phyloP scores from a whole-genome alignment of 768 basidiomycete genomes.

The Paxillus involutus region DNA sequence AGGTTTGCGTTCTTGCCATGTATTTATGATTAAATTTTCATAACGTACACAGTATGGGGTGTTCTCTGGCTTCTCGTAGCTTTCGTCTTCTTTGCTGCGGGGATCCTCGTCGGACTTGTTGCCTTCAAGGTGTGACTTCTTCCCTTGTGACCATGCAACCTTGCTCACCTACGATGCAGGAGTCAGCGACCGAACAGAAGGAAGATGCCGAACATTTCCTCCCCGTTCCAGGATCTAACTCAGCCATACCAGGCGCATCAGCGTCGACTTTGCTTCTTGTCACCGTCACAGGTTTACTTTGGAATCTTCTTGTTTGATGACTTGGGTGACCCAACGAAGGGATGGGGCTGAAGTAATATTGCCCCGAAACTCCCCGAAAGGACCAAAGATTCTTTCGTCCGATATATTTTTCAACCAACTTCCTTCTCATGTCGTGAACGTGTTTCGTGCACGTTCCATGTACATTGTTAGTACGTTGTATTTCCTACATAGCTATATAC shows the following conservation, averaged over 20 bases:
- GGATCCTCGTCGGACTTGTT: slow-evolving; percentile 74
- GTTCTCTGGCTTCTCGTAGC: slow-evolving; percentile 83
- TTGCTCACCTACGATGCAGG: slow-evolving; percentile 33
- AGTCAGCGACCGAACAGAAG: slow-evolving; percentile 59
- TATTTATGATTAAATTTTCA: neutral
- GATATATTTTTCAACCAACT: neutral
- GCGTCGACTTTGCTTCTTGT: slow-evolving; percentile 23
- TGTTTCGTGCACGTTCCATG: neutral
- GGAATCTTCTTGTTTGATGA: slow-evolving; percentile 21
- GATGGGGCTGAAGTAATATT: neutral
- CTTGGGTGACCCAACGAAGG: neutral
- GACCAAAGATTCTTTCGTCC: neutral
- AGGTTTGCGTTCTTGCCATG: slow-evolving; percentile 40
- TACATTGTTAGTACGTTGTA: neutral
- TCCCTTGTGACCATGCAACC: neutral
- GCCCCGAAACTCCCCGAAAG: no score
- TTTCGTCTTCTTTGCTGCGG: slow-evolving; percentile 70
- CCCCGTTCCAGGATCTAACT: slow-evolving; percentile 55
- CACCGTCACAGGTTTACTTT: slow-evolving; percentile 22
- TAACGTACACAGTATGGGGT: slow-evolving; percentile 66
- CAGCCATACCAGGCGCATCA: slow-evolving; percentile 29
- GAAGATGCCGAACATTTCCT: slow-evolving; percentile 54
- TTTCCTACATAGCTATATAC: no score
- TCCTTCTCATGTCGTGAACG: neutral
- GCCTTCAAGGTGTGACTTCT: slow-evolving; percentile 71